A percentile compares a stretch with the other conserved stretches of the same genome.
Evolutionary conservation across 495 filamentous ascomycete species (phyloP).

Genomic region (Margaritispora aquatica): DNA sequence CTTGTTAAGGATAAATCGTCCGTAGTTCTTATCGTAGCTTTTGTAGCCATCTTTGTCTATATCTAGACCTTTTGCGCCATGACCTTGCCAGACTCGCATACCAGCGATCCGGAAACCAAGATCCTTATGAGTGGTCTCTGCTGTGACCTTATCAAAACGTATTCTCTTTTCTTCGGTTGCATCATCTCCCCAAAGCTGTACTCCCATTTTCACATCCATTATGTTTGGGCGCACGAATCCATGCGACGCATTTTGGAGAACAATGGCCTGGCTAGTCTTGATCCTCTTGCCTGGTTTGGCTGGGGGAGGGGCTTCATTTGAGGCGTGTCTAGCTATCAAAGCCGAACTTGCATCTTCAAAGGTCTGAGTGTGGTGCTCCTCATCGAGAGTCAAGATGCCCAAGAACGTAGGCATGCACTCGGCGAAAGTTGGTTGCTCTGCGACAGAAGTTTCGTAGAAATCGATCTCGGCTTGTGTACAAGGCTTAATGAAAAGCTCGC

Average conservation of each 20-base stretch:
- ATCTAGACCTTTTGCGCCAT: conserved; percentile 23
- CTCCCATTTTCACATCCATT: conserved; percentile 89
- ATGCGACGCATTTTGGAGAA: conserved; percentile 78
- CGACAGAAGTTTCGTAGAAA: conserved; percentile 77
- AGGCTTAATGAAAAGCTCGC: conserved; percentile 88
- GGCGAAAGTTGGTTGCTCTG: conserved; percentile 62
- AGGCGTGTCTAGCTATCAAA: conserved; percentile 13
- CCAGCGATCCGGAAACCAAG: conserved; percentile 87
- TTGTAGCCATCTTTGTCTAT: conserved; percentile 52
- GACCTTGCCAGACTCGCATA: conserved; percentile 85
- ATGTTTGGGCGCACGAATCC: conserved; percentile 86
- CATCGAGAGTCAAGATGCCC: conserved; percentile 59
- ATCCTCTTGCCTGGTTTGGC: conserved; percentile 46
- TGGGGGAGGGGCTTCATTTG: conserved; percentile 18
- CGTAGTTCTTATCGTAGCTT: conserved; percentile 85
- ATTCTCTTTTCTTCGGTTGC: conserved; percentile 69
- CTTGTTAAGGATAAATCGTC: conserved; percentile 58
- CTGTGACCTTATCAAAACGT: conserved; percentile 72
- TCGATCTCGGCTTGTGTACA: conserved; percentile 80
- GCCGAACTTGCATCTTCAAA: conserved; percentile 22
- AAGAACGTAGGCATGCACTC: conserved; percentile 80
- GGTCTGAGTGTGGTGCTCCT: conserved; percentile 8
- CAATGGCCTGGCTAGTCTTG: conserved; percentile 69
- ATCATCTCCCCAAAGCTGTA: conserved; percentile 78
- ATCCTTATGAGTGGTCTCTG: conserved; percentile 71